Percentiles rank a stretch among this genome's conserved stretches.
These are phyloP conservation scores for Leptomonas pyrrhocoris DNA, from an alignment of 208 protist genomes.

Conservation along the genomic window DNA sequence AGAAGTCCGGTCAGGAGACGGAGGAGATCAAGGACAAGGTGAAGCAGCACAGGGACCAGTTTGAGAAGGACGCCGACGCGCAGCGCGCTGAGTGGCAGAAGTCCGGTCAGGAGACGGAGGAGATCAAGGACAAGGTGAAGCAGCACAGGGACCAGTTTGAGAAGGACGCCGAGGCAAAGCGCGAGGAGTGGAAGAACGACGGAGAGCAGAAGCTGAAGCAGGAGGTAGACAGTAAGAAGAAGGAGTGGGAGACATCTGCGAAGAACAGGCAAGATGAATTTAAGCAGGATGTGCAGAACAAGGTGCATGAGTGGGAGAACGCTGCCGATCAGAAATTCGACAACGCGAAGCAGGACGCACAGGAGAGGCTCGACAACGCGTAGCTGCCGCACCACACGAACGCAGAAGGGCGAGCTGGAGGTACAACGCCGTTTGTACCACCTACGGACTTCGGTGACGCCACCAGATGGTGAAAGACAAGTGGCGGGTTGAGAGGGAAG, in stretches of 20 bases:
- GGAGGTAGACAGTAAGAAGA: conserved; percentile 8
- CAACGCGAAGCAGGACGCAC: background rate
- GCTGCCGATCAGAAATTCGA: background rate
- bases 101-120: conserved; percentile 1
- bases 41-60: conserved; percentile 9
- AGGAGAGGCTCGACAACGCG: background rate
- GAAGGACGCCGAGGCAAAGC: conserved; percentile 12
- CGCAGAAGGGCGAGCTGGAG: background rate
- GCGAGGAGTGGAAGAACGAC: conserved; percentile 9
- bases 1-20: conserved; percentile 8
- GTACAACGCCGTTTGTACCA: too few relatives aligned
- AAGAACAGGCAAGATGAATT: conserved; percentile 11
- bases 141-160: conserved; percentile 9
- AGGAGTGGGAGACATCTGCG: conserved; percentile 1
- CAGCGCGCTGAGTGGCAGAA: conserved; percentile 14
- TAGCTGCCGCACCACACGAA: background rate
- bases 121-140: conserved; percentile 15
- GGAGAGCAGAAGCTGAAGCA: conserved; percentile 16
- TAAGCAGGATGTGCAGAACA: conserved; percentile 7
- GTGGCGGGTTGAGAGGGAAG: background rate
- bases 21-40: conserved; percentile 13
- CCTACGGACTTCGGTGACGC: too few relatives aligned
- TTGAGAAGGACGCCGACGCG: conserved; percentile 13
- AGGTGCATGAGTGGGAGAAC: conserved; percentile 5
- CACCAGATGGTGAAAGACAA: background rate